Evolutionary conservation across 495 filamentous ascomycete genomes (phyloP).

Genomic region (Niebla homalea): DNA sequence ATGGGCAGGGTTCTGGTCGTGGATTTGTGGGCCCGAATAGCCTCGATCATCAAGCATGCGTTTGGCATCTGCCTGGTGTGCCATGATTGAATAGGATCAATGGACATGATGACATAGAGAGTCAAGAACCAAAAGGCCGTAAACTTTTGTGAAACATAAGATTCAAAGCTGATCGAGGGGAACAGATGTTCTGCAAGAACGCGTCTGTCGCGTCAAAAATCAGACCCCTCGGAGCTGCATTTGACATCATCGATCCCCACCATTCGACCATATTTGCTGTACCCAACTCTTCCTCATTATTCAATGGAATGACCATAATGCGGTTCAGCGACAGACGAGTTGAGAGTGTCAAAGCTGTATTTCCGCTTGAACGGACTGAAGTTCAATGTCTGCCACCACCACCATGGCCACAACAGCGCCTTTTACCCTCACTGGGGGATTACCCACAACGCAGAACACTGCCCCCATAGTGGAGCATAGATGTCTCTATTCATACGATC

Average conservation of each 20-base stretch:
- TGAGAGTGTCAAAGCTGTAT: no score
- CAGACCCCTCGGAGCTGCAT: no score
- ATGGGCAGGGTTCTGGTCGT: conserved; percentile 73
- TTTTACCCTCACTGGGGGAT: conserved; percentile 8
- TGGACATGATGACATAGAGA: not conserved
- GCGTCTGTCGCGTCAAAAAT: not conserved
- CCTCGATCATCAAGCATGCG: conserved; percentile 69
- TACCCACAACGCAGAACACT: conserved; percentile 44
- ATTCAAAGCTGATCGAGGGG: no score
- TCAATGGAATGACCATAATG: no score
- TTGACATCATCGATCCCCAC: no score
- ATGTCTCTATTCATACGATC: conserved; percentile 76
- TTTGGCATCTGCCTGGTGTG: conserved; percentile 61
- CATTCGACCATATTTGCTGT: no score
- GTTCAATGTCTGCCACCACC: not conserved
- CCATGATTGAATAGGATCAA: conserved; percentile 12
- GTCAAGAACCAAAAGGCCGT: no score
- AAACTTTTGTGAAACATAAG: no score
- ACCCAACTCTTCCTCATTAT: no score
- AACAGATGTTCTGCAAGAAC: no score
- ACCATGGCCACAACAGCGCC: conserved; percentile 1
- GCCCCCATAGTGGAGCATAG: conserved; percentile 66
- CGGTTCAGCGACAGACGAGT: no score
- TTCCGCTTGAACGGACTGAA: no score
- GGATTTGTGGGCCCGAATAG: conserved; percentile 52